phyloP scores from a whole-genome alignment of 805 yeast genomes.

The Candida tibetensis region DNA sequence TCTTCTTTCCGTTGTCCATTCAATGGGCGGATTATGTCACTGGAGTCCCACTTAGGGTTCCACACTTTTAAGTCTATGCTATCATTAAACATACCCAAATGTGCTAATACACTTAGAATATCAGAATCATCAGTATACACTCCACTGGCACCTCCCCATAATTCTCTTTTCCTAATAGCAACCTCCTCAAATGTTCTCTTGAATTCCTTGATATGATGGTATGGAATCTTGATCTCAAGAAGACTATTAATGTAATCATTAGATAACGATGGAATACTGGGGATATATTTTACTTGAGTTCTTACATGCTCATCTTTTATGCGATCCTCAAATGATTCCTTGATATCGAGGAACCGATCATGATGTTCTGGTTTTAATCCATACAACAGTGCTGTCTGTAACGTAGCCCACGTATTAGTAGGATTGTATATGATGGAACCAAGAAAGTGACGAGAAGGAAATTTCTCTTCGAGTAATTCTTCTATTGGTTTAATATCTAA shows the following conservation, averaged over 20 bases:
- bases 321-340: conserved; percentile 14
- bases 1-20: conserved; percentile 8
- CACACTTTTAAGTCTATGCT: conserved; percentile 29
- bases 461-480: conserved; percentile 22
- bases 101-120: conserved; percentile 68
- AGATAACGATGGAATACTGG: conserved; percentile 38
- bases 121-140: conserved; percentile 94
- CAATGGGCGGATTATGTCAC: conserved; percentile 21
- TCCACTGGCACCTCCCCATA: conserved; percentile 84
- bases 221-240: conserved; percentile 58
- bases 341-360: conserved; percentile 25
- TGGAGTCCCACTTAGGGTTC: conserved; percentile 28
- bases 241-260: conserved; percentile 43
- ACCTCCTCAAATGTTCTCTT: conserved; percentile 37
- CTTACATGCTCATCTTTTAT: conserved; percentile 9
- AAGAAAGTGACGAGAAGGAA: conserved; percentile 30
- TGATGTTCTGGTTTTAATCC: conserved; percentile 31
- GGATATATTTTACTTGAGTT: conserved; percentile 27
- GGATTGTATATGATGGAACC: conserved; percentile 51
- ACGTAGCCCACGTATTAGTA: conserved; percentile 47
- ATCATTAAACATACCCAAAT: conserved; percentile 61
- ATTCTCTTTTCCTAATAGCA: conserved; percentile 31
- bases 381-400: conserved; percentile 25
- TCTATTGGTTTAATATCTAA: conserved; percentile 19
- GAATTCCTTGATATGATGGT: conserved; percentile 35